Base-by-base conservation (phyloP, 2,329 filamentous ascomycete species). In the Monosporascus ibericus region DNA sequence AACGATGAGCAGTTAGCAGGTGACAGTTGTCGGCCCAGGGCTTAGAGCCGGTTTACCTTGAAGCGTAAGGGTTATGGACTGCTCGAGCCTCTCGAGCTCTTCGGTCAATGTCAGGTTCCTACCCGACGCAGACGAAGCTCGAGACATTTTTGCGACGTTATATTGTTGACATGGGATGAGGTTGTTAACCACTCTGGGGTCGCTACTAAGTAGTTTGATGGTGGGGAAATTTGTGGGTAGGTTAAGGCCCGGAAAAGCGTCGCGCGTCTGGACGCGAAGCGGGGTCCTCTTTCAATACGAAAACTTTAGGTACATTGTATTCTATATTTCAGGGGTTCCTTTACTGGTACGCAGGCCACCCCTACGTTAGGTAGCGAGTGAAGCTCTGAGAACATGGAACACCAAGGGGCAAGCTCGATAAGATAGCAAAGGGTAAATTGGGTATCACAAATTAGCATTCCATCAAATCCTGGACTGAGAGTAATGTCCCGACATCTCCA, bases 31-130 rank as follows among this genome's bases (percentile, higher is more conserved):
- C 14, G 27, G 9, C 9, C 27, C 27, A 0, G 27, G 11, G 27
- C 27, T 30, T 4, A 9, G 27, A 30, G 27, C 27, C 3, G 27
- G 3, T 63, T 54, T 69, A 88, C 90, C 90, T 85, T 97, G 94
- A 22, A 99, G 77, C 0, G 92, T 97, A 40, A 97, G 78, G 0
- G 94, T 99, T 62, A 99, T 97, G 22, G 90, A 95, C 69, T 99
- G 94, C 70, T 99, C 94, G 4, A 99, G 77, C 70, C 87, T 92
- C 73, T 99, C 94, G 50, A 99, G 78, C 77, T 99, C 94, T 68
- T 99, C 94, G 0, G 92, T 96, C 55, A 96, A 78, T 5, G 90
- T 90, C 55, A 97, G 75, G 48, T 73, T 79, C 55, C 82, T 71
- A 30, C 68, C 74, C 42, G 76, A 70, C 2, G 79, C 72, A 25